A percentile compares a stretch with the other conserved stretches of the same genome.
phyloP scores from a whole-genome alignment of 1,284 basidiomycete genomes.

The Leccinum angustisporum region DNA sequence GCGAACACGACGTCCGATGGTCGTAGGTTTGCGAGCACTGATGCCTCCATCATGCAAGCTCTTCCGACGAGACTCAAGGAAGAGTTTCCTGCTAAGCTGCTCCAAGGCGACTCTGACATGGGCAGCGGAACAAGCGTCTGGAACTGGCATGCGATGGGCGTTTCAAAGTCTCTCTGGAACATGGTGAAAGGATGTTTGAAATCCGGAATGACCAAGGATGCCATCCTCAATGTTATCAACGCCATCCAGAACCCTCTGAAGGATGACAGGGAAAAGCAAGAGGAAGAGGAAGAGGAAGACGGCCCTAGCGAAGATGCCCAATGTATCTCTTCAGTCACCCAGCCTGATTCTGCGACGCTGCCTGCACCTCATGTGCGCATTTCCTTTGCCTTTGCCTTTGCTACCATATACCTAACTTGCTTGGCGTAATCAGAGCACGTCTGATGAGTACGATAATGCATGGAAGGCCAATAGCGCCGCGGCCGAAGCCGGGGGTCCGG shows the following conservation, averaged over 20 bases:
- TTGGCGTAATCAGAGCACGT: slow-evolving; percentile 32
- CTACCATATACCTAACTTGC: background rate
- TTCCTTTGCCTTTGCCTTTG: background rate
- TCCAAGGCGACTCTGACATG: slow-evolving; percentile 52
- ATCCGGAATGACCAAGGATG: slow-evolving; percentile 56
- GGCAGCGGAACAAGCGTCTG: slow-evolving; percentile 59
- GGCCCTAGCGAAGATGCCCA: slow-evolving; percentile 20
- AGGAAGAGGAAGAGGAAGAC: slow-evolving; percentile 37
- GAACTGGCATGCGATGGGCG: slow-evolving; percentile 71
- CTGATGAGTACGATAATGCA: slow-evolving; percentile 52
- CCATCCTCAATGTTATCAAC: slow-evolving; percentile 54
- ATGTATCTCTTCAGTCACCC: slow-evolving; percentile 20
- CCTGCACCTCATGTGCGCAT: slow-evolving; percentile 28
- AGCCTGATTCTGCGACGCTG: slow-evolving; percentile 24
- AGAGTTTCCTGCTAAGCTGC: slow-evolving; percentile 65
- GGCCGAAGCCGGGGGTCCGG: slow-evolving; percentile 26
- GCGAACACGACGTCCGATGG: slow-evolving; percentile 45
- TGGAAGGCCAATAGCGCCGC: slow-evolving; percentile 54
- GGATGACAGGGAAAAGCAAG: slow-evolving; percentile 38
- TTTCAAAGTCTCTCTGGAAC: slow-evolving; percentile 66
- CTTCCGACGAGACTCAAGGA: slow-evolving; percentile 63
- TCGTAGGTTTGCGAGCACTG: slow-evolving; percentile 65
- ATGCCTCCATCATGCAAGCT: slow-evolving; percentile 63
- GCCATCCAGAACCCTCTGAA: slow-evolving; percentile 56
- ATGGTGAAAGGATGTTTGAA: slow-evolving; percentile 58